Evolutionary conservation across 1,139 yeast species (phyloP), one percentile per base, ranked within the genome.

Genomic region (Suhomyces bokatorum): DNA sequence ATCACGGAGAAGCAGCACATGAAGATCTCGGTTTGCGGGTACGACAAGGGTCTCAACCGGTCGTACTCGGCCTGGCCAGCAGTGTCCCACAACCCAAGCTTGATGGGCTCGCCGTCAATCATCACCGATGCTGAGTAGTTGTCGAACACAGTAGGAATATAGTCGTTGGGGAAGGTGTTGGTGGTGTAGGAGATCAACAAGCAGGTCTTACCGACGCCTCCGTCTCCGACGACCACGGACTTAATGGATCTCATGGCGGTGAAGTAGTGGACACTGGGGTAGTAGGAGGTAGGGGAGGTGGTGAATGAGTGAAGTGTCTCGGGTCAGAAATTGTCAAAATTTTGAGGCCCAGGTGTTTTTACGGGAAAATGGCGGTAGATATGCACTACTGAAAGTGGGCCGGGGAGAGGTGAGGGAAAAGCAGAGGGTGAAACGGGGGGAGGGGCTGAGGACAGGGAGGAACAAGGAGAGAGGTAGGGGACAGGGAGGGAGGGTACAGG

Each of bases 31-130:
- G 97, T 89, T 59, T 90, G 96, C 2, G 97, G 97, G 61, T 90
- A 90, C 15, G 95, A 86, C 51, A 90, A 73, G 5, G 97, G 97
- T 67, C 97, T 78, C 61, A 90, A 75, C 52, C 97, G 76, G 64
- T 90, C 97, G 65, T 90, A 90, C 64, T 90, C 97, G 59, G 87
- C 87, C 67, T 90, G 97, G 26, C 97, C 97, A 8, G 97, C 97
- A n/a, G 97, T 90, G 77, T 90, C 97, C 96, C 97, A 90, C 43
- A 90, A 75, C 20, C 95, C 96, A 42, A 90, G 73, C 58, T 87
- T 87, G 56, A 87, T 84, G 43, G 86, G 85, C 57, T 84, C 89
- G 35, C 87, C 87, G 57, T 86, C 93, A 32, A 85, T 85, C 79
- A 87, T 81, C 30, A 90, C 91, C 39, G 87, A 85, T 15, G 96